These are phyloP conservation scores for Chamaecrista fasciculata DNA, from an alignment of 306 rosid genomes.

Conservation along the genomic window DNA sequence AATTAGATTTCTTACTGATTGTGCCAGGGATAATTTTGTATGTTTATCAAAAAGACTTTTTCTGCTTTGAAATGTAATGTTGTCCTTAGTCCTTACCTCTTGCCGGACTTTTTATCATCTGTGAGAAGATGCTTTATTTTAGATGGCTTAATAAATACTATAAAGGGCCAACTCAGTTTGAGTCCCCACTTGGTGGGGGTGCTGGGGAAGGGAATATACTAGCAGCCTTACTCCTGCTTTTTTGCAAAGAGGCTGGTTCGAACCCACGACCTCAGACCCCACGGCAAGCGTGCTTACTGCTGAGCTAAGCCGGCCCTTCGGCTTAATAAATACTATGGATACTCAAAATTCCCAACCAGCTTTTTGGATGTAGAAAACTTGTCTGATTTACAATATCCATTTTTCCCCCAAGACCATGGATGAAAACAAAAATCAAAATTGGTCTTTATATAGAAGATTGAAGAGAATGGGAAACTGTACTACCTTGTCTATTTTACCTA, in stretches of 20 bases:
- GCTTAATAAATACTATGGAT: neutral
- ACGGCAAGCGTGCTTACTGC: too few relatives aligned
- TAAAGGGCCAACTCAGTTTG: too few relatives aligned
- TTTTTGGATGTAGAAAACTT: neutral
- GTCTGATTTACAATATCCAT: neutral
- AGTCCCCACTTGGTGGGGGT: too few relatives aligned
- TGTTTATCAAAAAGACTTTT: too few relatives aligned
- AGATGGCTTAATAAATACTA: neutral
- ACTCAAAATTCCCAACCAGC: neutral
- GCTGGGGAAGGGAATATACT: too few relatives aligned
- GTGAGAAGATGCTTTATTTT: neutral
- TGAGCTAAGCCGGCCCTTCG: too few relatives aligned
- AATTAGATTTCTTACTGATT: too few relatives aligned
- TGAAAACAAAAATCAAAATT: neutral
- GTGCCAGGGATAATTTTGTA: too few relatives aligned
- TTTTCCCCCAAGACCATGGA: neutral
- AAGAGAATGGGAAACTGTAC: neutral
- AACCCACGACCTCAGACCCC: too few relatives aligned
- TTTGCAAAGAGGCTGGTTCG: too few relatives aligned
- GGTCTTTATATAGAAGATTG: neutral
- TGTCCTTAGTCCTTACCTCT: neutral
- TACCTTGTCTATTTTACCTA: neutral
- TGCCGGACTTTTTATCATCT: neutral
- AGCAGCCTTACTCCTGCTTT: too few relatives aligned
- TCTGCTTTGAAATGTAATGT: neutral